Evolutionary conservation across 2,329 filamentous ascomycete genomes (phyloP).

Genomic region (Fusarium lyarnte): DNA sequence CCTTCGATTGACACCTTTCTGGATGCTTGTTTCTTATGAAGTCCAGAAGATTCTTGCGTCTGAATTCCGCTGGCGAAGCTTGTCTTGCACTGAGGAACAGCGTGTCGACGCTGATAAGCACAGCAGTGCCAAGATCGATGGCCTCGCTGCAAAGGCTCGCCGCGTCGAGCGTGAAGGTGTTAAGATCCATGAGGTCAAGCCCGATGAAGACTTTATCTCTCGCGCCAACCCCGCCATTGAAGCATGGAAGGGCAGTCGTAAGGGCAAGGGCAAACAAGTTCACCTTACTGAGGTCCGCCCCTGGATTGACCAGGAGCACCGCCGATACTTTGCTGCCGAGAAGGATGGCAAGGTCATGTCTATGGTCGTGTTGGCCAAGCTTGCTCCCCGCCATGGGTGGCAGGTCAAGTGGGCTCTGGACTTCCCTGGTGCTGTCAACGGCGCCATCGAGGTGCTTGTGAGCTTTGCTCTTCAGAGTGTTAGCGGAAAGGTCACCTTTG

Average conservation of each 20-base stretch:
- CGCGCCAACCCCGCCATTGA: constrained; percentile 78
- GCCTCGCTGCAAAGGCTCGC: constrained; percentile 77
- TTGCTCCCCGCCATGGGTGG: constrained; percentile 84
- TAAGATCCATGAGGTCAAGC: constrained; percentile 77
- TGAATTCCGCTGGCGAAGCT: constrained; percentile 85
- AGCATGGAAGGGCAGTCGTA: constrained; percentile 82
- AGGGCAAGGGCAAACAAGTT: constrained; percentile 82
- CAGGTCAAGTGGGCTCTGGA: constrained; percentile 97
- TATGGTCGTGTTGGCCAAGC: constrained; percentile 83
- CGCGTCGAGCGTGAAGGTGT: constrained; percentile 85
- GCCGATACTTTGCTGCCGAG: constrained; percentile 85
- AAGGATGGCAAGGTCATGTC: constrained; percentile 78
- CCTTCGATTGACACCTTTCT: constrained; percentile 77
- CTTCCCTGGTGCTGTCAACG: constrained; percentile 86
- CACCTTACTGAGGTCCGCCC: constrained; percentile 90
- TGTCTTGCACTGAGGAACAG: constrained; percentile 90
- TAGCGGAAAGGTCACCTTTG: constrained; percentile 78
- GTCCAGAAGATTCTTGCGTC: constrained; percentile 83
- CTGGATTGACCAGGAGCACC: constrained; percentile 85
- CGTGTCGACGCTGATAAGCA: constrained; percentile 81
- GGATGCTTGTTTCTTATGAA: constrained; percentile 85
- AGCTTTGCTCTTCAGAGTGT: constrained; percentile 70
- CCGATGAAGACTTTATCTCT: constrained; percentile 74
- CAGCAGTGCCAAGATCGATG: constrained; percentile 53
- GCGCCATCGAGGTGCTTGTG: constrained; percentile 86